phyloP scores from a whole-genome alignment of 768 basidiomycete species.

The Psilocybe azurescens region DNA sequence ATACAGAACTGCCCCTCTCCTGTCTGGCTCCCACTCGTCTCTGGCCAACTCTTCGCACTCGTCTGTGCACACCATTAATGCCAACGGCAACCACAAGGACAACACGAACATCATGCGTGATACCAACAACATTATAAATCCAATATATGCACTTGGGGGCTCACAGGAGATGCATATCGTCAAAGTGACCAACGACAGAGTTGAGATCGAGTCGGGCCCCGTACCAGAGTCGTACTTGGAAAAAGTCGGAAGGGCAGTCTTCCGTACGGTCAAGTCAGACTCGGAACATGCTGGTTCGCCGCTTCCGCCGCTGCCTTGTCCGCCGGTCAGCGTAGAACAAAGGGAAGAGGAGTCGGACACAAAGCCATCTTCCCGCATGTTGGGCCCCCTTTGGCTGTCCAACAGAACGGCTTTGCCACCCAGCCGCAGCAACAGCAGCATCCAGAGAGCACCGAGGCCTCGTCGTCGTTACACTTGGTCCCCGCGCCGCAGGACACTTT shows the following conservation, averaged over 20 bases:
- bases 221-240: constrained; percentile 37
- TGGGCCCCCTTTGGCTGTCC: neutral
- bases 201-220: constrained; percentile 45
- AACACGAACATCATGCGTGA: neutral
- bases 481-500: constrained; percentile 24
- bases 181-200: constrained; percentile 54
- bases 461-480: neutral
- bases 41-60: constrained; percentile 33
- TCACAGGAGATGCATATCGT: constrained; percentile 59
- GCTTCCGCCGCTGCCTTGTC: constrained; percentile 58
- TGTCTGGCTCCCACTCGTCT: constrained; percentile 24
- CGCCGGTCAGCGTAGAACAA: constrained; percentile 40
- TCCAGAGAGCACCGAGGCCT: neutral
- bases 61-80: constrained; percentile 36
- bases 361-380: constrained; percentile 19
- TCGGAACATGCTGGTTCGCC: neutral
- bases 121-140: constrained; percentile 26
- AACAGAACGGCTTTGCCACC: neutral
- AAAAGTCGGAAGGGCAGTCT: constrained; percentile 38
- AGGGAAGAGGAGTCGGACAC: constrained; percentile 21
- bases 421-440: constrained; percentile 5
- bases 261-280: constrained; percentile 31
- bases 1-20: constrained; percentile 37
- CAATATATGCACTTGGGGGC: constrained; percentile 18
- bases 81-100: neutral